A percentile compares a stretch with the other conserved stretches of the same genome.
Evolutionary conservation across 2,329 filamentous ascomycete species (phyloP).

Genomic region (Pseudopyricularia cyperi): DNA sequence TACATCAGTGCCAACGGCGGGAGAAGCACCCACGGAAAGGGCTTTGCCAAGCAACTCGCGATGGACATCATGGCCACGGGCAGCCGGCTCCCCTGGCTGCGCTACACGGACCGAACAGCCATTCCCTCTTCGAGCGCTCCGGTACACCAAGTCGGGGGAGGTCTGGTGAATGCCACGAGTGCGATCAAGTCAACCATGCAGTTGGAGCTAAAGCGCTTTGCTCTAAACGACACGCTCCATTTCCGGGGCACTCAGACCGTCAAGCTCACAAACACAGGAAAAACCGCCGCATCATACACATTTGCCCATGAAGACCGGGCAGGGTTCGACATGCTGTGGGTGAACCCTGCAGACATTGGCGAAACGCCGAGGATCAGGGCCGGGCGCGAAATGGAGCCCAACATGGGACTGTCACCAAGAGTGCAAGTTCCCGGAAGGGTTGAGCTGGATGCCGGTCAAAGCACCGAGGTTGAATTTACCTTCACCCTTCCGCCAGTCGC

Average conservation of each 20-base stretch:
- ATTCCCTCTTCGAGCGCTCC: neutral
- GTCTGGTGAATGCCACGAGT: constrained; percentile 26
- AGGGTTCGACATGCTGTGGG: constrained; percentile 19
- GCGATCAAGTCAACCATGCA: constrained; percentile 23
- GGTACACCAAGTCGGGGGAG: constrained; percentile 24
- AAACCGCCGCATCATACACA: constrained; percentile 19
- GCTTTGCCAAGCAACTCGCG: constrained; percentile 15
- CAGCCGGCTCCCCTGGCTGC: constrained; percentile 14
- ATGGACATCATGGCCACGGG: constrained; percentile 21
- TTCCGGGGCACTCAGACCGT: constrained; percentile 16
- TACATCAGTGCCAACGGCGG: constrained; percentile 21
- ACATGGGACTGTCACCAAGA: constrained; percentile 4
- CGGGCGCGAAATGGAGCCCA: neutral
- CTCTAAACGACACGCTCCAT: constrained; percentile 29
- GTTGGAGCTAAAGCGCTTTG: constrained; percentile 22
- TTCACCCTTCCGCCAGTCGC: constrained; percentile 6
- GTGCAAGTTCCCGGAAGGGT: constrained; percentile 5
- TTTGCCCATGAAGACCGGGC: constrained; percentile 16
- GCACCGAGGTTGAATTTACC: constrained; percentile 11
- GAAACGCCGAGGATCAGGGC: constrained; percentile 4
- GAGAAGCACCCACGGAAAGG: constrained; percentile 15
- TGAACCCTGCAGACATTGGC: neutral
- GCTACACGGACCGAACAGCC: neutral
- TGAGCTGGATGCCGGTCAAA: constrained; percentile 12
- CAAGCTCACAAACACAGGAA: constrained; percentile 23